Conservation (phyloP, 1,139 yeast species). For the Debaryomycetaceae sp. region DNA sequence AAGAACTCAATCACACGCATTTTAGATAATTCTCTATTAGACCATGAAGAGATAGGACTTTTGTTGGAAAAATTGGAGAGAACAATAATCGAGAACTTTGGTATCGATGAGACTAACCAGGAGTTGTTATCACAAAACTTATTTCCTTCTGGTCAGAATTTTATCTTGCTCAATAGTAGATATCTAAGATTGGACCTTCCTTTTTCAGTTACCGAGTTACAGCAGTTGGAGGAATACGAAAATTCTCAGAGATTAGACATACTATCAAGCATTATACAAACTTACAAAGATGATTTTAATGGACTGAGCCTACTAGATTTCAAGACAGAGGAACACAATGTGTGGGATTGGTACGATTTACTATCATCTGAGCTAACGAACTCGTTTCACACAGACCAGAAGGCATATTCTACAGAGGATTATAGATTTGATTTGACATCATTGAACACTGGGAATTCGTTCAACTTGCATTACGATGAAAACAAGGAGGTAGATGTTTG, state of each 20-base stretch:
- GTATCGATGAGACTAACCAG: background rate
- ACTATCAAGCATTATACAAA: conserved; percentile 25
- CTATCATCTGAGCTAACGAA: conserved; percentile 40
- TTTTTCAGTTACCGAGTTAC: conserved; percentile 20
- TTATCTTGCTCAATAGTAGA: conserved; percentile 40
- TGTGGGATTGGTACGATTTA: conserved; percentile 48
- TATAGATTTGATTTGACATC: conserved; percentile 43
- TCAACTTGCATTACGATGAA: conserved; percentile 23
- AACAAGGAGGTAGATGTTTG: conserved; percentile 45
- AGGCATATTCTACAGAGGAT: conserved; percentile 32
- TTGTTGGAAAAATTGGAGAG: background rate
- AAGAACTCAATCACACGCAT: conserved; percentile 5
- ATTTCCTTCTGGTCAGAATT: conserved; percentile 34
- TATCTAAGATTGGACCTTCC: conserved; percentile 29
- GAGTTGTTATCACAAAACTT: conserved; percentile 14
- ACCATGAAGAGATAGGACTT: background rate
- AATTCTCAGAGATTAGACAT: conserved; percentile 28
- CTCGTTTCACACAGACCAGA: conserved; percentile 43
- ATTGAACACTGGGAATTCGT: conserved; percentile 27
- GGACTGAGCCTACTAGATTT: conserved; percentile 19
- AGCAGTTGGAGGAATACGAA: conserved; percentile 34
- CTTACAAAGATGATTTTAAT: conserved; percentile 28
- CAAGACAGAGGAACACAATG: conserved; percentile 10
- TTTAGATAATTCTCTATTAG: conserved; percentile 5
- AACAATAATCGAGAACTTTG: background rate